Percentiles rank a stretch among this genome's conserved stretches.
These are phyloP conservation scores for Beta macrorhiza DNA, from an alignment of 179 eudicot genomes.

Conservation along the genomic window DNA sequence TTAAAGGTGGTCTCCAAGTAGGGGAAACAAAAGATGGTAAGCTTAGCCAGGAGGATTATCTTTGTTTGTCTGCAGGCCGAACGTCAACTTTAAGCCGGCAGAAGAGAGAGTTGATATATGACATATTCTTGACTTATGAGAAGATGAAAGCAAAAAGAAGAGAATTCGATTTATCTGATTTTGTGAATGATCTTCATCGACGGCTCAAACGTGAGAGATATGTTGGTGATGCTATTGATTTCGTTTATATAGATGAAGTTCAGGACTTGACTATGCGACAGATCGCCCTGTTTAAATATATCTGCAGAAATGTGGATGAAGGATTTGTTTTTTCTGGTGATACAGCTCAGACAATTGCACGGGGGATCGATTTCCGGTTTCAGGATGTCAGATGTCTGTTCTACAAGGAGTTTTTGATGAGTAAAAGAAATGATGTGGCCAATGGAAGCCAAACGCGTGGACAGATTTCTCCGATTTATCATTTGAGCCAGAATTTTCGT, in stretches of 20 bases:
- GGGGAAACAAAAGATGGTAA: slow-evolving; percentile 35
- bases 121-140: slow-evolving; percentile 56
- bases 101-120: slow-evolving; percentile 47
- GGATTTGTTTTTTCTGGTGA: slow-evolving; percentile 84
- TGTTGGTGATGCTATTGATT: slow-evolving; percentile 55
- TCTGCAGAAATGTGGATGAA: slow-evolving; percentile 64
- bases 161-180: slow-evolving; percentile 65
- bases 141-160: slow-evolving; percentile 45
- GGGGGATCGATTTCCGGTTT: slow-evolving; percentile 70
- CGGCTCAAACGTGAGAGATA: slow-evolving; percentile 40
- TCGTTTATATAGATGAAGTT: slow-evolving; percentile 77
- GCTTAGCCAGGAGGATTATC: slow-evolving; percentile 36
- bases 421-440: slow-evolving; percentile 25
- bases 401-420: slow-evolving; percentile 50
- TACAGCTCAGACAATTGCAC: slow-evolving; percentile 80
- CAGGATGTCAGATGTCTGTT: slow-evolving; percentile 60
- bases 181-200: slow-evolving; percentile 65
- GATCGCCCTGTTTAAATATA: slow-evolving; percentile 56
- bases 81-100: slow-evolving; percentile 36
- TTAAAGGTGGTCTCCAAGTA: slow-evolving; percentile 57
- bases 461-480: slow-evolving; percentile 42
- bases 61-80: slow-evolving; percentile 42
- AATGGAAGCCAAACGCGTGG: slow-evolving; percentile 46
- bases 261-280: slow-evolving; percentile 74
- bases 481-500: slow-evolving; percentile 60